phyloP scores from a whole-genome alignment of 495 filamentous ascomycete genomes.

The Thozetella sp. region DNA sequence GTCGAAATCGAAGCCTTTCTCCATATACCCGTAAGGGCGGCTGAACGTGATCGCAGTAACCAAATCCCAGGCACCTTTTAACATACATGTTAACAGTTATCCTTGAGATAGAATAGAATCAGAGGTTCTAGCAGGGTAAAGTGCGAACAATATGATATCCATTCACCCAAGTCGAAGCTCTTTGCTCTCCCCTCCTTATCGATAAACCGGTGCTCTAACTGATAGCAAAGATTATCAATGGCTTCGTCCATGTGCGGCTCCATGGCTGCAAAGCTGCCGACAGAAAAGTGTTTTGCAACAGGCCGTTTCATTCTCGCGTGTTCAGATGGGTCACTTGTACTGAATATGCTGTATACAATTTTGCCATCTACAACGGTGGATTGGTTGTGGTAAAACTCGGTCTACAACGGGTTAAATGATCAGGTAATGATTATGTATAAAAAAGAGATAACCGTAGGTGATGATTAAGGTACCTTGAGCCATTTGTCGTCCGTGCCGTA shows the following conservation, averaged over 20 bases:
- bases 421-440: background rate
- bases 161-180: conserved; percentile 28
- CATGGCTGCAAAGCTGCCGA: conserved; percentile 25
- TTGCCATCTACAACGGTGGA: conserved; percentile 33
- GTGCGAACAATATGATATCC: conserved; percentile 27
- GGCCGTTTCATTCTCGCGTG: conserved; percentile 34
- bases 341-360: conserved; percentile 35
- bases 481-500: conserved; percentile 32
- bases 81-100: background rate
- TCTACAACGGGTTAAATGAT: conserved; percentile 19
- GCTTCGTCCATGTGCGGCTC: conserved; percentile 34
- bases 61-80: conserved; percentile 31
- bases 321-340: conserved; percentile 21
- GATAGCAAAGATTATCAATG: conserved; percentile 24
- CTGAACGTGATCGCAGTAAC: conserved; percentile 31
- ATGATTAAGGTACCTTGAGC: conserved; percentile 14
- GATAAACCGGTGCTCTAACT: conserved; percentile 34
- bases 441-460: background rate
- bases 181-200: conserved; percentile 10
- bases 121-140: background rate
- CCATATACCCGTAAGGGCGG: conserved; percentile 35
- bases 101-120: background rate
- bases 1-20: conserved; percentile 35
- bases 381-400: conserved; percentile 37
- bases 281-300: conserved; percentile 35